Evolutionary conservation across 78 protist species (phyloP).

Genomic region (Dictyostelium purpureum): DNA sequence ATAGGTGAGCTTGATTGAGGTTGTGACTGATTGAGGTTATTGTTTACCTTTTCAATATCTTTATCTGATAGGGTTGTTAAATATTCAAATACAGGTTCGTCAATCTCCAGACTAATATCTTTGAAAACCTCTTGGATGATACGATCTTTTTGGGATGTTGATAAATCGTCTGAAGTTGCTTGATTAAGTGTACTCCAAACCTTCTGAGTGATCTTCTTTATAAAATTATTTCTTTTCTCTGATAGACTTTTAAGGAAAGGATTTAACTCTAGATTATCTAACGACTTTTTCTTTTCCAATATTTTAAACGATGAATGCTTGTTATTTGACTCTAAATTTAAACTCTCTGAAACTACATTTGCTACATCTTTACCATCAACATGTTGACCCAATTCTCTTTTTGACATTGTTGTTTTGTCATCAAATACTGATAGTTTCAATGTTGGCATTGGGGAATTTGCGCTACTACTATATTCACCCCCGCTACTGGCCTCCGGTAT

Average conservation of each 20-base stretch:
- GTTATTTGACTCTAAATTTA: neutral
- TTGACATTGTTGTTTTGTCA: neutral
- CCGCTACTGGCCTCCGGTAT: too few relatives aligned
- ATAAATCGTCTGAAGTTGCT: conserved; percentile 51
- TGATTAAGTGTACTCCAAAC: conserved; percentile 27
- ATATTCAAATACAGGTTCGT: conserved; percentile 57
- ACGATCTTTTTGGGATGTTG: conserved; percentile 61
- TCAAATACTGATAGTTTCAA: too few relatives aligned
- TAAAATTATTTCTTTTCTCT: conserved; percentile 39
- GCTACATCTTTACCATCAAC: neutral
- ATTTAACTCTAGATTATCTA: neutral
- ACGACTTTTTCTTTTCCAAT: neutral
- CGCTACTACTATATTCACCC: too few relatives aligned
- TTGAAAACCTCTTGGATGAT: conserved; percentile 38
- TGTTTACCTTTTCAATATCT: neutral
- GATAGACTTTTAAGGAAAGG: conserved; percentile 3
- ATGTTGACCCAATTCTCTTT: too few relatives aligned
- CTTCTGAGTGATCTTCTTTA: conserved; percentile 31
- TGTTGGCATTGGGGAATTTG: too few relatives aligned
- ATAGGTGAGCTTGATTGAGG: neutral
- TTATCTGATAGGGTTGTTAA: neutral
- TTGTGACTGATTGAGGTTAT: neutral
- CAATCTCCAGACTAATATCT: conserved; percentile 45
- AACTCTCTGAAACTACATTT: neutral
- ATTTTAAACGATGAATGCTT: neutral